Percentiles rank a stretch among this genome's conserved stretches.
phyloP scores from a whole-genome alignment of 352 stramenopile species.

The Phytopythium boreale region DNA sequence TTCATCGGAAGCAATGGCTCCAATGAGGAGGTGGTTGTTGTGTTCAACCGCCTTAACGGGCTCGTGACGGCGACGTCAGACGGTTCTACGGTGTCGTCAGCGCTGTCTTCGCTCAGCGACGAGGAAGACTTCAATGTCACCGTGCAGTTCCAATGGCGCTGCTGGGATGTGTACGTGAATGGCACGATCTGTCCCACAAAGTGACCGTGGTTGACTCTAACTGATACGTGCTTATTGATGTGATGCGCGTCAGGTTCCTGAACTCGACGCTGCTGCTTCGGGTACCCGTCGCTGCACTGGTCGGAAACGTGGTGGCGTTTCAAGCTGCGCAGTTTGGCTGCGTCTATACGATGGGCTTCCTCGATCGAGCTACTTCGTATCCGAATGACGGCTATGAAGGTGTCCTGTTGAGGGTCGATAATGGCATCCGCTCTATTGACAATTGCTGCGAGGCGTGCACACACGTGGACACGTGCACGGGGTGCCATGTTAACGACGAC shows the following conservation, averaged over 20 bases:
- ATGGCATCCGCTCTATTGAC: background rate
- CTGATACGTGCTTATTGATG: no score
- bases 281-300: background rate
- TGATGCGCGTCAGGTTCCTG: background rate
- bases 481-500: constrained; percentile 5
- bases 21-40: background rate
- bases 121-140: constrained; percentile 12
- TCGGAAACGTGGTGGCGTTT: background rate
- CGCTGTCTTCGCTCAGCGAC: constrained; percentile 9
- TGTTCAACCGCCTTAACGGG: constrained; percentile 9
- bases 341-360: constrained; percentile 16
- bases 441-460: constrained; percentile 16
- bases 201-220: no score
- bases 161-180: constrained; percentile 15
- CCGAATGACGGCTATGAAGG: constrained; percentile 4
- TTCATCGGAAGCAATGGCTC: background rate
- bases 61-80: background rate
- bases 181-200: background rate
- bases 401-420: constrained; percentile 1
- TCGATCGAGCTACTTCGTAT: background rate
- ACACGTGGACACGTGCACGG: constrained; percentile 10
- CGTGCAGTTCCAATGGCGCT: constrained; percentile 13
- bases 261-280: background rate
- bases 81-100: background rate
- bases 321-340: constrained; percentile 10